Evolutionary conservation across 306 rosid species (phyloP), one percentile per base, ranked within the genome.

Genomic region (Myrica gale): DNA sequence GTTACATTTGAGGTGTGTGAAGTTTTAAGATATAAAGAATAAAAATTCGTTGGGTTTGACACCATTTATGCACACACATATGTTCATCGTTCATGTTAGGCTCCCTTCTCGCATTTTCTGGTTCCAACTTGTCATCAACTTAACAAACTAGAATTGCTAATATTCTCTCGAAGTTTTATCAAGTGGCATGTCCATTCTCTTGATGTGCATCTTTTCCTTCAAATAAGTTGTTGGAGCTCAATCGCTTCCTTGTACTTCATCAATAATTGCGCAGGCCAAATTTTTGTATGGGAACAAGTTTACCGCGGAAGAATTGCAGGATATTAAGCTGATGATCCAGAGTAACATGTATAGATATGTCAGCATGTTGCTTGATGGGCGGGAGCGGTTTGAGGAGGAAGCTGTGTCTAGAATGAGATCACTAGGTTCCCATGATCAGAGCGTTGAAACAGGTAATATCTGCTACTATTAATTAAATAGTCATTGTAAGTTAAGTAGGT

Each of bases 381-480:
- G 96, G 74, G 99, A 96, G 80, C 98, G 97, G 48, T 96, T 96
- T 69, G 98, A 96, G 89, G 99, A 96, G 83, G 98, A 96, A 78
- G 89, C 79, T 70, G 72, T 82, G 55, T 80, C 91, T 70, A 77
- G 85, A 83, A 86, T 83, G 75, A 84, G 79, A 58, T 86, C 79
- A 74, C 82, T 67, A 72, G 72, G 71, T 80, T 80, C 93, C 55
- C 74, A 79, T 57, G 76, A 83, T 78, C 89, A 82, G 74, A 73
- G 52, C 54, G 45, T 44, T 32, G 85, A 85, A 78, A 55, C 83
- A 77, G 92, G 98, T 92, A 84, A 77, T 78, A 41, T 79, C 83
- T 17, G 65, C 39, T 3, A 23, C 19, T 8, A 56, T 56, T 12
- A 52, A 16, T 12, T 52, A 15, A 32, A 32, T 26, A 41, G 42